These are phyloP conservation scores for Dillenia turbinata DNA, from an alignment of 164 flowering plant genomes.

Conservation along the genomic window DNA sequence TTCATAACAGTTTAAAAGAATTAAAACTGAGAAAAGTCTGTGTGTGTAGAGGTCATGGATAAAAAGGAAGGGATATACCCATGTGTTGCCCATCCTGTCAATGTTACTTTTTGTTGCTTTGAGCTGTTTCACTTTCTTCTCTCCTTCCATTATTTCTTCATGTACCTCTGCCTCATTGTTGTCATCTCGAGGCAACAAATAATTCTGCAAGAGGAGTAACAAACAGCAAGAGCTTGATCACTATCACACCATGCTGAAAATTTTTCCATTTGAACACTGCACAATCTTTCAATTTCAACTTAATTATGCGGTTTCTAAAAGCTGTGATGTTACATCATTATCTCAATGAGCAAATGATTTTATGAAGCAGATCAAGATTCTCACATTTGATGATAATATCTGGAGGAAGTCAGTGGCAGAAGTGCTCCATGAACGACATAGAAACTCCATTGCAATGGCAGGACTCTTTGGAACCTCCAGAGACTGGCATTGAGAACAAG, in stretches of 20 bases:
- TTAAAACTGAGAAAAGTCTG: too few species aligned
- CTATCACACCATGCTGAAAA: too few species aligned
- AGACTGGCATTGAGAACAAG: conserved; percentile 1
- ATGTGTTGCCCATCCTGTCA: background rate
- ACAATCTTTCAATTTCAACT: too few species aligned
- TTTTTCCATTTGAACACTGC: too few species aligned
- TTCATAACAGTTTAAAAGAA: too few species aligned
- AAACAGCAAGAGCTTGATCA: too few species aligned
- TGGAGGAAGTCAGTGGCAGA: conserved; percentile 23
- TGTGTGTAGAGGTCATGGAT: too few species aligned
- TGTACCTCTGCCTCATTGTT: background rate
- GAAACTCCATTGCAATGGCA: conserved; percentile 20
- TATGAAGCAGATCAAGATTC: background rate
- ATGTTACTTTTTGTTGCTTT: background rate
- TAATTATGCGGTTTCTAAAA: too few species aligned
- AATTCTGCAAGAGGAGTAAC: background rate
- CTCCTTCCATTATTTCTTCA: background rate
- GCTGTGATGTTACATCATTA: background rate
- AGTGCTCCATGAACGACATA: conserved; percentile 28
- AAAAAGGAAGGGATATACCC: conserved; percentile 2
- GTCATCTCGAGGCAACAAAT: conserved; percentile 1
- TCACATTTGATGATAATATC: conserved; percentile 18
- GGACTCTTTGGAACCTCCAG: conserved; percentile 10
- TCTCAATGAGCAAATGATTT: background rate
- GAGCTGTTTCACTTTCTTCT: background rate